These are phyloP conservation scores for Fusarium sterilihyphosum DNA, from an alignment of 2,329 filamentous ascomycete genomes.

Conservation along the genomic window DNA sequence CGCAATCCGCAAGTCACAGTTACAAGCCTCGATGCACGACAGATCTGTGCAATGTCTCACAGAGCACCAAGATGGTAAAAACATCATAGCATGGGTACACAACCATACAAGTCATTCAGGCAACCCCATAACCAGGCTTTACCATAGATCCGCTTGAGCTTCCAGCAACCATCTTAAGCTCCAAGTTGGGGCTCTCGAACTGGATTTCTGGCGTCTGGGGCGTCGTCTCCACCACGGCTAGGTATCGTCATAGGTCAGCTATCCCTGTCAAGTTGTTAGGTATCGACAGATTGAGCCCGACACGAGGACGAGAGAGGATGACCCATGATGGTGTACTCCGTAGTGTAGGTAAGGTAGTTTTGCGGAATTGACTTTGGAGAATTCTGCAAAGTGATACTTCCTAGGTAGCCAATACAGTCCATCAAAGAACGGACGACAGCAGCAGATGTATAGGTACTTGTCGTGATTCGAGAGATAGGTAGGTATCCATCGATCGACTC, in stretches of 20 bases:
- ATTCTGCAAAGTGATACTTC: background rate
- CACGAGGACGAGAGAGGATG: constrained; percentile 1
- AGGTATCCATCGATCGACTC: constrained; percentile 39
- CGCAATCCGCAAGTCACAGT: constrained; percentile 4
- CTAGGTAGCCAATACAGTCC: background rate
- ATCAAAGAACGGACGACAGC: background rate
- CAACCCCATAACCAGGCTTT: background rate
- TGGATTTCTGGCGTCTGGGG: constrained; percentile 29
- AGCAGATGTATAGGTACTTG: constrained; percentile 9
- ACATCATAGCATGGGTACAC: background rate
- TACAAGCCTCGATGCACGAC: constrained; percentile 1
- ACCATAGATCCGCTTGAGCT: constrained; percentile 9
- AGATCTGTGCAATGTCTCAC: background rate
- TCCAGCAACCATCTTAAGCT: constrained; percentile 3
- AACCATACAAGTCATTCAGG: background rate
- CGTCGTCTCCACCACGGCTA: constrained; percentile 28
- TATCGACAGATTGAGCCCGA: constrained; percentile 38
- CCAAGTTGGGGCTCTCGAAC: background rate
- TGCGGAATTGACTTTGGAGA: background rate
- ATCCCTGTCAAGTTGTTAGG: constrained; percentile 32
- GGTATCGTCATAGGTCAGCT: constrained; percentile 39
- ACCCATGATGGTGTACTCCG: background rate
- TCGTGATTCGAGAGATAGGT: background rate
- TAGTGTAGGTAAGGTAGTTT: background rate
- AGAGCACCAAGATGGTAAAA: background rate